A percentile compares a stretch with the other conserved stretches of the same genome.
These are phyloP conservation scores for Hemisphaericaspora subhashii DNA, from an alignment of 1,139 yeast species.

Conservation along the genomic window DNA sequence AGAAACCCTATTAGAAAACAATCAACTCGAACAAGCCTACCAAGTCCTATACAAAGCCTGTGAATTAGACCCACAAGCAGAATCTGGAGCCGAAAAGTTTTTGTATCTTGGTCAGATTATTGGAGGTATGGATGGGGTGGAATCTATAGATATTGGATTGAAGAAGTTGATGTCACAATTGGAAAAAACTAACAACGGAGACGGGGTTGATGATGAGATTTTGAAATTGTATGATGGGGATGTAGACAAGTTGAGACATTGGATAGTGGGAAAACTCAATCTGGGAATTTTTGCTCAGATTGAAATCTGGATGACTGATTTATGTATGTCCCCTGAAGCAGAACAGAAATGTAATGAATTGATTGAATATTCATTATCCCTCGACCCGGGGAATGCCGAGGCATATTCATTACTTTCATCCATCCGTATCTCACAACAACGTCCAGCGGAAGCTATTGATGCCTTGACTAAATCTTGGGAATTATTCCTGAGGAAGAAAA, in stretches of 20 bases:
- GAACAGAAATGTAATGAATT: slow-evolving; percentile 76
- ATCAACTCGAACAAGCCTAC: slow-evolving; percentile 77
- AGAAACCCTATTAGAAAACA: slow-evolving; percentile 75
- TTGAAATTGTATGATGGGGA: slow-evolving; percentile 23
- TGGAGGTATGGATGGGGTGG: slow-evolving; percentile 78
- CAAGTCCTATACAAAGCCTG: slow-evolving; percentile 63
- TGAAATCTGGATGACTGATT: slow-evolving; percentile 99
- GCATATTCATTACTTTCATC: slow-evolving; percentile 82
- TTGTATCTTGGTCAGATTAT: slow-evolving; percentile 87
- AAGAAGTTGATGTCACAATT: slow-evolving; percentile 47
- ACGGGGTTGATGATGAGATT: slow-evolving; percentile 19
- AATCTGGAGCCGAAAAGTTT: slow-evolving; percentile 72
- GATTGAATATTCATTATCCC: slow-evolving; percentile 61
- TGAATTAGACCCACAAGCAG: slow-evolving; percentile 66
- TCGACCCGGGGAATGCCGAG: slow-evolving; percentile 70
- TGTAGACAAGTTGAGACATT: slow-evolving; percentile 28
- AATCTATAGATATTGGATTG: slow-evolving; percentile 66
- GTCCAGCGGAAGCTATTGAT: slow-evolving; percentile 66
- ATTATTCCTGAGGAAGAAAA: slow-evolving; percentile 54
- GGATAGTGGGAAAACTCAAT: slow-evolving; percentile 55
- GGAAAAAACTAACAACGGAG: slow-evolving; percentile 16
- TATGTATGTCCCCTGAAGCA: slow-evolving; percentile 92
- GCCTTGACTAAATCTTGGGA: slow-evolving; percentile 78
- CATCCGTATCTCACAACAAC: slow-evolving; percentile 85
- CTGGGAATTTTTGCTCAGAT: slow-evolving; percentile 83